Evolutionary conservation across 1,284 basidiomycete genomes (phyloP), one percentile per base, ranked within the genome.

Genomic region (Malassezia japonica): DNA sequence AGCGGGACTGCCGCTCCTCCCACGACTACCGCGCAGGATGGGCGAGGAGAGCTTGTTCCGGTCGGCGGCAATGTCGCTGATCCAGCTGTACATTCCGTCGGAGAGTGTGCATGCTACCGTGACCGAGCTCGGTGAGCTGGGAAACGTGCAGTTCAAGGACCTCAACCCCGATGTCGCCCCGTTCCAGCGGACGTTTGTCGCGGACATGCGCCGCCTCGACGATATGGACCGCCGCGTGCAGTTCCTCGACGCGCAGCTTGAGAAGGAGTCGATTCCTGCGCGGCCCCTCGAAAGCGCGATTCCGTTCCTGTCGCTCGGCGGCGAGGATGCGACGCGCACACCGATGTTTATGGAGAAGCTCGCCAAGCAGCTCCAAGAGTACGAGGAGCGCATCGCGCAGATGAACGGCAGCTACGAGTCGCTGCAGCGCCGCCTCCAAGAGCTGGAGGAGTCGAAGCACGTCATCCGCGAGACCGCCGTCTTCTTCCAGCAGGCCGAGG

Each of bases 71-170:
- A 95, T 96, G 91, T 92, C 88, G 79, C 80, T 94, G 77, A 86
- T 95, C 63, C 91, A 98, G 80, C 83, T 99, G 72, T 94, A 92
- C 76, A 86, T 96, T 65, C 94, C 94, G 42, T 86, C 87, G 41
- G 94, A 98, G 79, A 88, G 94, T 49, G 89, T 91, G 21, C 94
- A 98, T 75, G 87, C 94, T 70, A 87, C 92, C 43, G 87, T 96
- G 55, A 83, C 86, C 57, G 89, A 94, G 74, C 83, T 99, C 16
- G 92, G 88, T 60, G 88, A 95, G 75, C 82, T 96, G 44, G 89
- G 91, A 48, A 82, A 92, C 74, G 85, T 98, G 28, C 89, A 98
- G 75, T 95, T 98, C 78, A 95, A 92, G 78, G 92, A 99, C 76
- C 78, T 96, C 67, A 96, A 98, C 75, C 87, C 91, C 15, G 82